These are phyloP conservation scores for Lyophyllum decastes DNA, from an alignment of 768 basidiomycete species.

Conservation along the genomic window DNA sequence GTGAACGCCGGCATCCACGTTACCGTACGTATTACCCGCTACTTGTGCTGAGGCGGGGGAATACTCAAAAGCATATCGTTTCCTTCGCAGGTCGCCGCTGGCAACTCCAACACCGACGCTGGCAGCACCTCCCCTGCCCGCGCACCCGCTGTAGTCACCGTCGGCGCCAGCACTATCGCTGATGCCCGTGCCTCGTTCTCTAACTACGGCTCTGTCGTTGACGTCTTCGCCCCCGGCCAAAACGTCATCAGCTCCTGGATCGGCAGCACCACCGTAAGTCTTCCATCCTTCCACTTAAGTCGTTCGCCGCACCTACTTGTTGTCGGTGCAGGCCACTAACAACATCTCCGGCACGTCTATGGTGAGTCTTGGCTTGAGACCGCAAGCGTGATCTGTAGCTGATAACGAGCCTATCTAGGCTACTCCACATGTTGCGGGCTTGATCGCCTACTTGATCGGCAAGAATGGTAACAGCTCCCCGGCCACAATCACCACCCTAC, in stretches of 20 bases:
- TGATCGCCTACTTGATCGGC: conserved; percentile 38
- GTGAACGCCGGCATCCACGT: neutral
- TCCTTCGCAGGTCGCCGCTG: neutral
- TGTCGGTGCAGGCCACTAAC: conserved; percentile 25
- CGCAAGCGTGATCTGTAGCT: neutral
- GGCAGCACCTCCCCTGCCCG: neutral
- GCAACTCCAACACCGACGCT: neutral
- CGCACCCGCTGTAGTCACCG: neutral
- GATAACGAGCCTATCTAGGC: conserved; percentile 17
- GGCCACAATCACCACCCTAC: conserved; percentile 24
- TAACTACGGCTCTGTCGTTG: neutral
- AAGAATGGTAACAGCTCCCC: conserved; percentile 32
- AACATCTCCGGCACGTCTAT: conserved; percentile 28
- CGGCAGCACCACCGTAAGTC: neutral
- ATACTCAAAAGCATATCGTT: no score
- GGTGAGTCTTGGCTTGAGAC: conserved; percentile 15
- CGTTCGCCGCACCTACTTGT: no score
- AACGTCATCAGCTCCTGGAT: neutral
- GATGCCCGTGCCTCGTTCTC: neutral
- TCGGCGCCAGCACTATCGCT: neutral
- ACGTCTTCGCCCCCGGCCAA: neutral
- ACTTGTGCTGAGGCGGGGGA: no score
- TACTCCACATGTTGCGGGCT: conserved; percentile 41
- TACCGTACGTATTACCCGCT: neutral
- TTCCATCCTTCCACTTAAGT: no score